A percentile compares a stretch with the other conserved stretches of the same genome.
Conservation (phyloP, 75 land plant species). For the Sequoia sempervirens region DNA sequence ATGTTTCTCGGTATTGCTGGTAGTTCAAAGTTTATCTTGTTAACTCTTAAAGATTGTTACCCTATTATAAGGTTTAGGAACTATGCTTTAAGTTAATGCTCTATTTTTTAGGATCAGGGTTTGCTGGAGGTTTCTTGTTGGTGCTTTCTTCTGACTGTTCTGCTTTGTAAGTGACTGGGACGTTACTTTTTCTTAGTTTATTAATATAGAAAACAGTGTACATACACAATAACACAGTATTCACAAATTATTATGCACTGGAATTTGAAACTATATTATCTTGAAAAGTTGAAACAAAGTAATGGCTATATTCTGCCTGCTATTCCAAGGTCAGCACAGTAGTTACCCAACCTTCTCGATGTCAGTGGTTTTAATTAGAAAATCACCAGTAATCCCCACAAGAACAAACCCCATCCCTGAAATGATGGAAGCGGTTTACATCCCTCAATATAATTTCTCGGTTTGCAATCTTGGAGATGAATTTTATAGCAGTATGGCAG, state of each 20-base stretch:
- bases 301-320: neutral
- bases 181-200: no score
- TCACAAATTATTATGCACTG: neutral
- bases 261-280: neutral
- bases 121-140: no score
- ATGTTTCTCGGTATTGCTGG: no score
- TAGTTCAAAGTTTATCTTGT: no score
- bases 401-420: neutral
- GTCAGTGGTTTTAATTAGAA: neutral
- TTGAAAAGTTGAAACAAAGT: neutral
- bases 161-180: no score
- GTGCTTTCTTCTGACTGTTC: no score
- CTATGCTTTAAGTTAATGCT: no score
- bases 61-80: no score
- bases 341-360: neutral
- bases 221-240: neutral
- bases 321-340: neutral
- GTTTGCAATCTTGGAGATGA: neutral
- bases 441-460: neutral
- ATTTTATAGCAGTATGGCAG: constrained; percentile 2
- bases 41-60: no score
- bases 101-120: no score
- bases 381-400: constrained; percentile 3
- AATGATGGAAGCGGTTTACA: constrained; percentile 1
- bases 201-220: neutral